These are phyloP conservation scores for Cryptococcus floricola DNA, from an alignment of 1,284 basidiomycete species.

Conservation along the genomic window DNA sequence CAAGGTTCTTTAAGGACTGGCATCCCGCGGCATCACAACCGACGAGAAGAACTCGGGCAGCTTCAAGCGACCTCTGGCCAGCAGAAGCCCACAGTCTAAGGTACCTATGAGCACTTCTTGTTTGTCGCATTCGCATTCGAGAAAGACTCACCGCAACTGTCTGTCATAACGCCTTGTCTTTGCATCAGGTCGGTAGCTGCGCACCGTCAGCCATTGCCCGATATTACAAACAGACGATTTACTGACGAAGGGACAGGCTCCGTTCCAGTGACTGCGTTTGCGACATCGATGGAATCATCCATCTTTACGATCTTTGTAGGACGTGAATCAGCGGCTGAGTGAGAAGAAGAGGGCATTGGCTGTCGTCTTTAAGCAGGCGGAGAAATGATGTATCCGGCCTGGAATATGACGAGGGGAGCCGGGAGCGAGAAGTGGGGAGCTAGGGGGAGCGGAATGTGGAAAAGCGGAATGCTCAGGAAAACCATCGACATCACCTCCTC, in stretches of 20 bases:
- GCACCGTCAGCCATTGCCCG: background rate
- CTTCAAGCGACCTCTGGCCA: slow-evolving; percentile 88
- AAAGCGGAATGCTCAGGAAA: background rate
- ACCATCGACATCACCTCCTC: too few species aligned
- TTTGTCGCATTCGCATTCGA: slow-evolving; percentile 1
- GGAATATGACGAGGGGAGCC: background rate
- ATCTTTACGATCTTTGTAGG: slow-evolving; percentile 42
- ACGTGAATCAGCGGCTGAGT: slow-evolving; percentile 14
- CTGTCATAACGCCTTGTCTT: slow-evolving; percentile 88
- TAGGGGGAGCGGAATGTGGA: background rate
- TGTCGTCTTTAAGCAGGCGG: background rate
- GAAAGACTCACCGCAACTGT: slow-evolving; percentile 66
- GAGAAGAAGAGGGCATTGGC: slow-evolving; percentile 14
- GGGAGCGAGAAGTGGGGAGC: background rate
- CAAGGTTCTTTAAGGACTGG: slow-evolving; percentile 88
- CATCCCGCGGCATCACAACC: slow-evolving; percentile 75
- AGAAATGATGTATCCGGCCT: background rate
- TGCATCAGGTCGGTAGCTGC: slow-evolving; percentile 61
- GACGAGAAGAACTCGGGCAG: slow-evolving; percentile 74
- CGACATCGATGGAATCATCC: slow-evolving; percentile 42
- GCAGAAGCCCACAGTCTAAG: slow-evolving; percentile 87
- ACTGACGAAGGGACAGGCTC: slow-evolving; percentile 36
- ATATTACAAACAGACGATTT: background rate
- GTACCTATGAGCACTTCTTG: background rate
- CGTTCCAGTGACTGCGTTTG: slow-evolving; percentile 30